phyloP scores from a whole-genome alignment of 177 flowering plant genomes.

The Vitis hybrid region DNA sequence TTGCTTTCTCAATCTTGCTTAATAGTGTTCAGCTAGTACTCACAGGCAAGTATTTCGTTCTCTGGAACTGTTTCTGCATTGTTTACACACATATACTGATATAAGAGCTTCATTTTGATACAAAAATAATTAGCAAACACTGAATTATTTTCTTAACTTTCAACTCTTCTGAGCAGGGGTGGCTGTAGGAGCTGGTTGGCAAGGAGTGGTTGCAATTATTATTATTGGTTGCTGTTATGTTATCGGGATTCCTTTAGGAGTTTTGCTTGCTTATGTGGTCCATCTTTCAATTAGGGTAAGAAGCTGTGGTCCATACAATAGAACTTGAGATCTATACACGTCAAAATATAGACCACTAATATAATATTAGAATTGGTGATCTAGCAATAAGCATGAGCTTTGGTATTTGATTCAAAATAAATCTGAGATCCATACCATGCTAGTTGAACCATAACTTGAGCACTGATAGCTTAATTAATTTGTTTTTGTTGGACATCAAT shows the following conservation, averaged over 20 bases:
- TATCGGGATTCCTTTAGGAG: slow-evolving; percentile 47
- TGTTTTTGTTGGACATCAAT: too few relatives aligned
- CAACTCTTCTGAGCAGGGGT: slow-evolving; percentile 35
- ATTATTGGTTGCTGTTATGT: slow-evolving; percentile 38
- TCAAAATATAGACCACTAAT: neutral
- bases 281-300: slow-evolving; percentile 31
- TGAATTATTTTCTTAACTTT: too few relatives aligned
- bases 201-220: slow-evolving; percentile 40
- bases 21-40: slow-evolving; percentile 52
- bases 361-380: neutral
- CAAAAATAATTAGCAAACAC: too few relatives aligned
- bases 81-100: too few relatives aligned
- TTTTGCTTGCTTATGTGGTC: slow-evolving; percentile 36
- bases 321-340: neutral
- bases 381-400: neutral
- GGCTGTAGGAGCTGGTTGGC: slow-evolving; percentile 59
- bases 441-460: too few relatives aligned
- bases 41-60: slow-evolving; percentile 30
- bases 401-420: neutral
- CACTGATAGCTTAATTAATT: too few relatives aligned
- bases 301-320: neutral
- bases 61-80: neutral
- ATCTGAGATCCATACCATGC: neutral
- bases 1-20: slow-evolving; percentile 47
- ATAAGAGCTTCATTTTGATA: too few relatives aligned